Base-by-base conservation (phyloP, 169 alveolate species). In the Hepatocystis sp. region DNA sequence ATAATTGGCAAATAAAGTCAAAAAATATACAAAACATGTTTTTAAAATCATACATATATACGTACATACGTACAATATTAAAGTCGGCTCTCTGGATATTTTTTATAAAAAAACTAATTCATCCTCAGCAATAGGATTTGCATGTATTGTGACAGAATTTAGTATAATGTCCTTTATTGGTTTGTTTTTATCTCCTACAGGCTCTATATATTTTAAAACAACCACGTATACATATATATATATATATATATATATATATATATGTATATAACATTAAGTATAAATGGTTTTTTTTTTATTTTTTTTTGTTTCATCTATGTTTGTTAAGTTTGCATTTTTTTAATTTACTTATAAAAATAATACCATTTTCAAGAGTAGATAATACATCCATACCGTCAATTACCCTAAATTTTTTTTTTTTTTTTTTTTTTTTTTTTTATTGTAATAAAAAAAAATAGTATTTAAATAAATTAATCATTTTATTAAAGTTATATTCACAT, bases 371-470 rank as follows among this genome's bases (percentile, higher is more conserved):
- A 85, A 96, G 85, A 67, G 90, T 91, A 81, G 96, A 96, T 21
- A 96, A 84, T 2, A 98, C 95, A 84, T 96, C 98, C 86, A 96
- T 60, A 15, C 98, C 98, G 66, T 96, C 97, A 0, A 96, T 95
- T 25, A 96, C 91, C 91, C 97, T 94, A 58, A 17, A 85, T 39
- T 51, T 7, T 7, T 10, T 51, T n/a, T 13, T 23, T 23, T 28
- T 58, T n/a, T 47, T 23, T n/a, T n/a, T n/a, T 51, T 7, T 7
- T 10, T 51, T n/a, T 13, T 23, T 23, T 28, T 58, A 5, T 47
- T 23, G 58, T 17, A 13, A 15, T 2, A 56, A 15, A 4, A 56
- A 30, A 56, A 4, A 47, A 4, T 5, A 47, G 23, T 5, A 47
- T 21, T 2, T 2, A 10, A 4, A 1, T 10, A 1, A 4, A 15